phyloP scores from a whole-genome alignment of 306 rosid genomes.

The Dryas alaskensis region DNA sequence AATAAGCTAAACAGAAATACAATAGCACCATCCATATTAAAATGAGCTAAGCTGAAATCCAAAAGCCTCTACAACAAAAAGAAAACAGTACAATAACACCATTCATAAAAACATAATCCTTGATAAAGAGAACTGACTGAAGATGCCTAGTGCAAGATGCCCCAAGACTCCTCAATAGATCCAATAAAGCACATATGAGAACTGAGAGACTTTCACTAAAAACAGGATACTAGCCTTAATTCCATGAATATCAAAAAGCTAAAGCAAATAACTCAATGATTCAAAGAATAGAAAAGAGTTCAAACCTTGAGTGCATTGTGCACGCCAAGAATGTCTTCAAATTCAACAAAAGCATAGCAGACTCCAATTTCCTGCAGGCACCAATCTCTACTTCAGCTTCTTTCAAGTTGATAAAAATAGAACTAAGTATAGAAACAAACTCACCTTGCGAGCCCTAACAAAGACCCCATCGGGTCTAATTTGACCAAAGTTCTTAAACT shows the following conservation, averaged over 20 bases:
- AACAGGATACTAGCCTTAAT: background rate
- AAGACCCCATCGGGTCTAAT: constrained; percentile 83
- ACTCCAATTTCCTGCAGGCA: constrained; percentile 85
- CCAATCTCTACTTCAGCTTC: constrained; percentile 30
- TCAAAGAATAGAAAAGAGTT: background rate
- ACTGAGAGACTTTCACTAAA: background rate
- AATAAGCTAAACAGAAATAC: background rate
- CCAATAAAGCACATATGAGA: background rate
- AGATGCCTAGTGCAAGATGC: background rate
- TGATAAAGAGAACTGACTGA: background rate
- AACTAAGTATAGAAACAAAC: constrained; percentile 11
- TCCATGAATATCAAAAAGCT: background rate
- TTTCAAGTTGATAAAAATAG: background rate
- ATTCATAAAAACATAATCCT: background rate
- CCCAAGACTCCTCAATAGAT: background rate
- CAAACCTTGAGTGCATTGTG: constrained; percentile 86
- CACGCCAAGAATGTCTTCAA: constrained; percentile 77
- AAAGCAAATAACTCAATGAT: background rate
- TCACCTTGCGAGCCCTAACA: constrained; percentile 75
- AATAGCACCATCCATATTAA: background rate
- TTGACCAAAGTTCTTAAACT: constrained; percentile 75
- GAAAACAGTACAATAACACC: background rate
- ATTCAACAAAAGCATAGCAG: constrained; percentile 96
- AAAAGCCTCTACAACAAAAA: background rate
- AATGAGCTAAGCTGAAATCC: background rate